Base-by-base conservation (phyloP, 805 yeast species). In the Pichia exigua region DNA sequence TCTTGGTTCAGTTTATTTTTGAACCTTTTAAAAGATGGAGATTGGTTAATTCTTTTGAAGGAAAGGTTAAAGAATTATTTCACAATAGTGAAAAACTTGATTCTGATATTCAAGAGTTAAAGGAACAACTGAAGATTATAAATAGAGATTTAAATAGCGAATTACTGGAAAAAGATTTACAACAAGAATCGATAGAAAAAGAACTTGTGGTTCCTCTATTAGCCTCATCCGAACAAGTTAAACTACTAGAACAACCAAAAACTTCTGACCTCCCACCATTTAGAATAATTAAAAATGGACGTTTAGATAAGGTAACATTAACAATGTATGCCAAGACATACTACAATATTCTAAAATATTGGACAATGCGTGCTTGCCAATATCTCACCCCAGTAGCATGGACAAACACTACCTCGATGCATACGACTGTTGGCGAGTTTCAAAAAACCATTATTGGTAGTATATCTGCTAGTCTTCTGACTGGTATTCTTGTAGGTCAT, bases 11-110 rank as follows among this genome's bases (percentile, higher is more conserved):
- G 57, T 72, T 94, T 59, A 74, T 90, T 1, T 79, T 94, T 46
- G 99, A 94, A 70, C 99, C 99, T 0, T 89, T 96, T 92, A 94
- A 90, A 63, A 73, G 99, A 57, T 73, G 81, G 52, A 73, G 91
- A 51, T 70, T 94, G 54, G 95, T 92, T 21, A 81, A 81, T 12
- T 79, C 90, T 1, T 94, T 94, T 69, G 97, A 92, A 60, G 81
- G 76, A 24, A 87, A 85, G 62, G 95, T 91, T 13, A 80, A 75
- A 57, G 74, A 70, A 9, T 75, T 78, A 2, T 64, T 83, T 21
- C 75, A 72, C 2, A 68, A 72, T 22, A 61, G 54, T 24, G 59
- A 62, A 35, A 53, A 52, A 21, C 46, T 60, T 30, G 59, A 51
- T 24, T 42, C 44, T 9, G 60, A 60, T 18, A 41, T 62, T 6